phyloP scores from a whole-genome alignment of 2,329 filamentous ascomycete genomes.

The Ophiocordyceps camponoti-saundersi region DNA sequence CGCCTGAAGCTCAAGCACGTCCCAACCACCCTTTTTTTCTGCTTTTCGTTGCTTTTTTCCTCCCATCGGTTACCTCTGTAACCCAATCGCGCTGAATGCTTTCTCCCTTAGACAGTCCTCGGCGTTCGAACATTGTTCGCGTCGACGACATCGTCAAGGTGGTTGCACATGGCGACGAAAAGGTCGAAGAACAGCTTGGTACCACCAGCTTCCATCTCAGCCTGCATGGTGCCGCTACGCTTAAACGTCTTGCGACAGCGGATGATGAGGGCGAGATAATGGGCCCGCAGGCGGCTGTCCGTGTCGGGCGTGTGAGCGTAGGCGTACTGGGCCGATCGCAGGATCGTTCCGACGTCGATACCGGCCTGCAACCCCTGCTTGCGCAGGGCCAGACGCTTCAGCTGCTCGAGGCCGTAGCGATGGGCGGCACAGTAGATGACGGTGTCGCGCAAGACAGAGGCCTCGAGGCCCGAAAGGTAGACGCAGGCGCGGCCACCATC shows the following conservation, averaged over 20 bases:
- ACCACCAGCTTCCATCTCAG: conserved; percentile 88
- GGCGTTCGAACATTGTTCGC: conserved; percentile 52
- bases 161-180: conserved; percentile 96
- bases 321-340: conserved; percentile 84
- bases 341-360: conserved; percentile 80
- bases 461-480: conserved; percentile 55
- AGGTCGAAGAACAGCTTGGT: conserved; percentile 93
- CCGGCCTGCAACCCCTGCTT: conserved; percentile 91
- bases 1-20: not conserved
- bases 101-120: conserved; percentile 31
- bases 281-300: conserved; percentile 83
- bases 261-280: conserved; percentile 95
- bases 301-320: conserved; percentile 90
- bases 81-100: not conserved
- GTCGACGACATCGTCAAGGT: conserved; percentile 90
- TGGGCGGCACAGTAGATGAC: conserved; percentile 89
- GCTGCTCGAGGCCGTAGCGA: conserved; percentile 76
- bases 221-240: conserved; percentile 95
- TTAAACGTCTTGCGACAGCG: conserved; percentile 95
- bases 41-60: not conserved
- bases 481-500: conserved; percentile 35
- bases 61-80: not conserved
- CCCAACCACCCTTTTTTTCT: not conserved
- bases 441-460: conserved; percentile 76
- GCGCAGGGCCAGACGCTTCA: conserved; percentile 78